These are phyloP conservation scores for Xylaria acuta DNA, from an alignment of 495 filamentous ascomycete species.

Conservation along the genomic window DNA sequence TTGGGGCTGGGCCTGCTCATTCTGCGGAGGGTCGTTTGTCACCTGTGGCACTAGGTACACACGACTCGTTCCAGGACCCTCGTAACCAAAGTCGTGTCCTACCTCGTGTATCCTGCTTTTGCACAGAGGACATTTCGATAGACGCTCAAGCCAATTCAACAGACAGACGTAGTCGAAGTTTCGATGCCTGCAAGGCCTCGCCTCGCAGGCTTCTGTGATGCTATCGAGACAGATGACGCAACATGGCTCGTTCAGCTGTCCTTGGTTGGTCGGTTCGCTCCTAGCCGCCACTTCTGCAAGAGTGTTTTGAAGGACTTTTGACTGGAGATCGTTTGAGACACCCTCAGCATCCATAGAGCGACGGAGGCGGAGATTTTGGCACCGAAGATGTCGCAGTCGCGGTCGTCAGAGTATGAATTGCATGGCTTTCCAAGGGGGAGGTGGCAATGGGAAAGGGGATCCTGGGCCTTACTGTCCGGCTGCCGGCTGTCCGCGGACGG, in stretches of 20 bases:
- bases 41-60: constrained; percentile 46
- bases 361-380: neutral
- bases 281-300: constrained; percentile 52
- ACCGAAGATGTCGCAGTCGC: neutral
- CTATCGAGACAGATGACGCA: constrained; percentile 79
- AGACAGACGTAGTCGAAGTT: constrained; percentile 88
- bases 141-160: constrained; percentile 79
- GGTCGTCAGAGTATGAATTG: neutral
- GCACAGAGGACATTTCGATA: constrained; percentile 78
- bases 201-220: constrained; percentile 72
- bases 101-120: constrained; percentile 73
- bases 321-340: constrained; percentile 43
- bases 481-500: neutral
- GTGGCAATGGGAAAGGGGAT: constrained; percentile 5
- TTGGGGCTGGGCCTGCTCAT: constrained; percentile 10
- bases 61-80: constrained; percentile 58
- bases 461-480: neutral
- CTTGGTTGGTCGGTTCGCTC: constrained; percentile 27
- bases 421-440: too few relatives aligned
- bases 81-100: constrained; percentile 64
- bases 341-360: constrained; percentile 40
- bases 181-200: constrained; percentile 76
- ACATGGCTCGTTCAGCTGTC: constrained; percentile 42
- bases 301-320: constrained; percentile 53
- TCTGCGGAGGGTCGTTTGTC: constrained; percentile 26